phyloP scores from a whole-genome alignment of 495 filamentous ascomycete genomes.

The Aspergillus avenaceus region DNA sequence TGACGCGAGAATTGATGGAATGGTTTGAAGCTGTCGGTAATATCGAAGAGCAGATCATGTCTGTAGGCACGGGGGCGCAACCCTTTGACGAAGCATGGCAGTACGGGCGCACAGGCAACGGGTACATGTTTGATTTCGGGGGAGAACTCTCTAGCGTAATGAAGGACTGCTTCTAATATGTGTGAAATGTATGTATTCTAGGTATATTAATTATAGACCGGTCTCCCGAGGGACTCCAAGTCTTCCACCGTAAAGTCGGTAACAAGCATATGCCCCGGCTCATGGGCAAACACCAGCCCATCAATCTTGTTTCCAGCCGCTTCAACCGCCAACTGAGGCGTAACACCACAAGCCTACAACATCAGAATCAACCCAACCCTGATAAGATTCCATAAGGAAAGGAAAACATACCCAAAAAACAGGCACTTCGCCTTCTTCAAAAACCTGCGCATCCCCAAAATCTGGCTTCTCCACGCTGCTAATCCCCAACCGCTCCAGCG shows the following conservation, averaged over 20 bases:
- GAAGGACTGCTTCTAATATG: slow-evolving; percentile 31
- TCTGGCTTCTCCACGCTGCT: slow-evolving; percentile 39
- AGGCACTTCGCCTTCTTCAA: slow-evolving; percentile 40
- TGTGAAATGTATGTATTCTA: neutral
- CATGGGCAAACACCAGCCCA: slow-evolving; percentile 50
- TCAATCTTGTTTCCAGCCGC: slow-evolving; percentile 34
- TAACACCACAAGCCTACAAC: slow-evolving; percentile 51
- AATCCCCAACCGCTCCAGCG: slow-evolving; percentile 40
- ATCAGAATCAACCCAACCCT: neutral
- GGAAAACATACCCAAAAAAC: slow-evolving; percentile 44
- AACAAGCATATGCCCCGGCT: slow-evolving; percentile 54
- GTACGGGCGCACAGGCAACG: slow-evolving; percentile 14
- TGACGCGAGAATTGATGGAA: slow-evolving; percentile 38
- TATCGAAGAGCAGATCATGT: slow-evolving; percentile 37
- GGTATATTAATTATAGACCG: neutral
- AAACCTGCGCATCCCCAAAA: slow-evolving; percentile 38
- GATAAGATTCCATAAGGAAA: neutral
- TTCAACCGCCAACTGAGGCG: slow-evolving; percentile 54
- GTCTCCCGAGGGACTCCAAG: slow-evolving; percentile 10
- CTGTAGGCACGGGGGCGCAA: slow-evolving; percentile 19
- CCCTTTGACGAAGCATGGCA: slow-evolving; percentile 19
- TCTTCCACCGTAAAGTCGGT: slow-evolving; percentile 35
- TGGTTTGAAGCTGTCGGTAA: slow-evolving; percentile 42
- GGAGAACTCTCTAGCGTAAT: slow-evolving; percentile 36
- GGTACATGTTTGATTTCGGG: slow-evolving; percentile 30